Percentiles rank a stretch among this genome's conserved stretches.
Conservation (phyloP, 2,329 filamentous ascomycete species). For the Aureobasidium sp. region DNA sequence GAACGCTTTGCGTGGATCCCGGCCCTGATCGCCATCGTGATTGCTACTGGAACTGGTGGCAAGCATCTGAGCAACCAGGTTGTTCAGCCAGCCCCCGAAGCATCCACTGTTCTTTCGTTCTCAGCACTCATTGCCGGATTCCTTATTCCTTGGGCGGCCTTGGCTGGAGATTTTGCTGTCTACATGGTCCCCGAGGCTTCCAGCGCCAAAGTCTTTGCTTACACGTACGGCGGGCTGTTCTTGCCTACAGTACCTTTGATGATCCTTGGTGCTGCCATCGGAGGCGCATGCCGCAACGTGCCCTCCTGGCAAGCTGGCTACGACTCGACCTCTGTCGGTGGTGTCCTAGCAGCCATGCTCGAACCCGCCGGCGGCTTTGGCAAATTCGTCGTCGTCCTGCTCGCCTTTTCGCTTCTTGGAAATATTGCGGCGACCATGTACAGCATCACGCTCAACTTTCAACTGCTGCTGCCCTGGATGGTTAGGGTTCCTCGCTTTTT, state of each 20-base stretch:
- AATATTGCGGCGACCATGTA: slow-evolving; percentile 40
- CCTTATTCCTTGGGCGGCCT: slow-evolving; percentile 49
- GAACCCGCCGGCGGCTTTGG: slow-evolving; percentile 34
- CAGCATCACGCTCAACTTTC: slow-evolving; percentile 36
- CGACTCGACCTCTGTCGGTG: slow-evolving; percentile 30
- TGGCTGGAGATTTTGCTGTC: slow-evolving; percentile 35
- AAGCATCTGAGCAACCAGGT: slow-evolving; percentile 38
- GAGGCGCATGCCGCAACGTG: slow-evolving; percentile 26
- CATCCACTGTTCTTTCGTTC: slow-evolving; percentile 36
- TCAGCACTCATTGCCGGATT: slow-evolving; percentile 51
- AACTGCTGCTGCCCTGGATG: slow-evolving; percentile 27
- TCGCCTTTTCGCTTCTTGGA: slow-evolving; percentile 34
- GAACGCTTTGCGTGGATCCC: slow-evolving; percentile 36
- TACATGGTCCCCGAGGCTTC: slow-evolving; percentile 33
- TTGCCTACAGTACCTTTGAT: slow-evolving; percentile 28
- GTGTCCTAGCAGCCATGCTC: slow-evolving; percentile 32
- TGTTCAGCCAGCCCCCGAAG: slow-evolving; percentile 33
- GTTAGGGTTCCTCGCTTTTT: slow-evolving; percentile 32
- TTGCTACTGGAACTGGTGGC: slow-evolving; percentile 33
- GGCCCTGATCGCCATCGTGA: slow-evolving; percentile 32
- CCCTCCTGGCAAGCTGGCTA: slow-evolving; percentile 27
- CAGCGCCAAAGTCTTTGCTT: slow-evolving; percentile 29
- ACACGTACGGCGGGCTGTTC: slow-evolving; percentile 30
- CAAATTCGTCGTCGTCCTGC: slow-evolving; percentile 34
- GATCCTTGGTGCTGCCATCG: slow-evolving; percentile 35